phyloP scores from a whole-genome alignment of 2,329 filamentous ascomycete species.

The Beauveria bassiana region DNA sequence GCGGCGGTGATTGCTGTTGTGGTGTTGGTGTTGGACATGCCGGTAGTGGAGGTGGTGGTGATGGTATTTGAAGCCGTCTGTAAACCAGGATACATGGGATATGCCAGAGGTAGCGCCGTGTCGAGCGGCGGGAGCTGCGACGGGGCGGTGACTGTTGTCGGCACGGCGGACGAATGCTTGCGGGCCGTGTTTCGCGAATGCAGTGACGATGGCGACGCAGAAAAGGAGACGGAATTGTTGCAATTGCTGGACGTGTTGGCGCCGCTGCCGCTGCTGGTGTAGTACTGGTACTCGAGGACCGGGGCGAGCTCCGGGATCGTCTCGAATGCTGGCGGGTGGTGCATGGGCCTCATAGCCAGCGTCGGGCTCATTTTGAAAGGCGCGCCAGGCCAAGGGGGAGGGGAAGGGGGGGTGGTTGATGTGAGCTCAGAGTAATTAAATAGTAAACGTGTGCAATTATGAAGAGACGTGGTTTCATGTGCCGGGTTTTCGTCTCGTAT shows the following conservation, averaged over 20 bases:
- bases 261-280: not conserved
- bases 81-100: slow-evolving; percentile 25
- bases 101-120: slow-evolving; percentile 10
- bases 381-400: not conserved
- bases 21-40: not conserved
- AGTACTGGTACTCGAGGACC: not conserved
- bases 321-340: slow-evolving; percentile 12
- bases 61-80: slow-evolving; percentile 16
- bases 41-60: not conserved
- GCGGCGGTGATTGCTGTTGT: not conserved
- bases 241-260: not conserved
- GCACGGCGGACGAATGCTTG: not conserved
- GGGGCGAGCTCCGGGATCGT: slow-evolving; percentile 13
- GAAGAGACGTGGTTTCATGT: too few species aligned
- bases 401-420: not conserved
- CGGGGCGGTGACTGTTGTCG: not conserved
- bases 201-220: not conserved
- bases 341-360: slow-evolving; percentile 12
- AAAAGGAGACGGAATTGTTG: not conserved
- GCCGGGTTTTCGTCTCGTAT: too few species aligned
- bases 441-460: too few species aligned
- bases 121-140: slow-evolving; percentile 3
- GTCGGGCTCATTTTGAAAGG: slow-evolving; percentile 15
- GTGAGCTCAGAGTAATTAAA: too few species aligned
- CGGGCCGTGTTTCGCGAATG: not conserved